These are phyloP conservation scores for Bretschneidera sinensis DNA, from an alignment of 345 rosid species.

Conservation along the genomic window DNA sequence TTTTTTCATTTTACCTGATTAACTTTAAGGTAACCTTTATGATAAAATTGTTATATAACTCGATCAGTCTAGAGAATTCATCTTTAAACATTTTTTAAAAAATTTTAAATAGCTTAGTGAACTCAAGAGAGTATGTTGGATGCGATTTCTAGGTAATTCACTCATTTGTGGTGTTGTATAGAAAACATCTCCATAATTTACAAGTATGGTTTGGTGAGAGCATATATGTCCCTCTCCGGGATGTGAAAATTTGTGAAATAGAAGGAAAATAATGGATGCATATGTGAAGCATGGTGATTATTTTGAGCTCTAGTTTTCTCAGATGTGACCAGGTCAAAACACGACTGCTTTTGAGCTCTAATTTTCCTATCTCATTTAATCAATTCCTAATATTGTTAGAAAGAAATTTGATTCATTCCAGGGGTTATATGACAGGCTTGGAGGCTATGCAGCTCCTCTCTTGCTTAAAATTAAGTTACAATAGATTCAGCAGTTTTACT, in stretches of 20 bases:
- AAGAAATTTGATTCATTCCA: no score
- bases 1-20: no score
- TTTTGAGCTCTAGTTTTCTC: not conserved
- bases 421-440: slow-evolving; percentile 38
- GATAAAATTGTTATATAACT: no score
- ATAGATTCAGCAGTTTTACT: slow-evolving; percentile 61
- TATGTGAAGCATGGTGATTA: not conserved
- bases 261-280: not conserved
- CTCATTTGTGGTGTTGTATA: not conserved
- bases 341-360: not conserved
- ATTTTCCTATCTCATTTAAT: no score
- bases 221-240: not conserved
- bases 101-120: no score
- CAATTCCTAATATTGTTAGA: not conserved
- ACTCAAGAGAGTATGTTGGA: no score
- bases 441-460: slow-evolving; percentile 80
- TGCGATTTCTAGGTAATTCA: no score
- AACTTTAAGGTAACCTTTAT: not conserved
- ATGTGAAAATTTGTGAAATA: not conserved
- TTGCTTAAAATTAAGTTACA: slow-evolving; percentile 64
- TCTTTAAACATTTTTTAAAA: not conserved
- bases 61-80: not conserved
- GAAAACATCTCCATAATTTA: not conserved
- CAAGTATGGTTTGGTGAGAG: not conserved
- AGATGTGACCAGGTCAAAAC: not conserved